These are phyloP conservation scores for Exophiala xenobiotica DNA, from an alignment of 2,329 filamentous ascomycete genomes.

Conservation along the genomic window DNA sequence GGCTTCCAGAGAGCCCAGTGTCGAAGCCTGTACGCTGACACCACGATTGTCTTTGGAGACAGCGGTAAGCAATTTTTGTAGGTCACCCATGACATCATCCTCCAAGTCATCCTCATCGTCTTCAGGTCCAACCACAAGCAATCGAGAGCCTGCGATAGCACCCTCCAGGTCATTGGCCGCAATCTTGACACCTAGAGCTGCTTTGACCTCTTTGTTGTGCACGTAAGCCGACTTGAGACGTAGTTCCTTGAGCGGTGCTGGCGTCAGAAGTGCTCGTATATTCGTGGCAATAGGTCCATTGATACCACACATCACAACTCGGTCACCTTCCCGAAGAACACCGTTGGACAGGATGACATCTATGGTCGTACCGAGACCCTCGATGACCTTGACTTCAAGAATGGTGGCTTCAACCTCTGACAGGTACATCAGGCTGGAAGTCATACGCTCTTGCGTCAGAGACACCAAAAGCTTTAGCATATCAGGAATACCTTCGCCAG, in stretches of 20 bases:
- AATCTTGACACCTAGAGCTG: conserved; percentile 97
- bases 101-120: conserved; percentile 96
- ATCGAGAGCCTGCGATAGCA: conserved; percentile 91
- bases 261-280: conserved; percentile 89
- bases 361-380: conserved; percentile 97
- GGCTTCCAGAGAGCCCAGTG: conserved; percentile 92
- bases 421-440: conserved; percentile 94
- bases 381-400: conserved; percentile 97
- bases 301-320: conserved; percentile 92
- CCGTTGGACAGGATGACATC: conserved; percentile 96
- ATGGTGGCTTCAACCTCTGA: conserved; percentile 97
- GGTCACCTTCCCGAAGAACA: conserved; percentile 89
- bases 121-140: conserved; percentile 89
- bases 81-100: conserved; percentile 93
- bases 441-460: conserved; percentile 96
- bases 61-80: conserved; percentile 84
- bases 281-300: conserved; percentile 95
- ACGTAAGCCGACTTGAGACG: conserved; percentile 95
- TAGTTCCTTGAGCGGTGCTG: conserved; percentile 87
- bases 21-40: conserved; percentile 96
- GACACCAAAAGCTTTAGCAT: conserved; percentile 94
- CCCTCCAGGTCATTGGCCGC: conserved; percentile 92
- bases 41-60: conserved; percentile 90
- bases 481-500: conserved; percentile 98
- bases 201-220: conserved; percentile 99